phyloP scores from a whole-genome alignment of 1,139 yeast species.

The Hanseniaspora uvarum region DNA sequence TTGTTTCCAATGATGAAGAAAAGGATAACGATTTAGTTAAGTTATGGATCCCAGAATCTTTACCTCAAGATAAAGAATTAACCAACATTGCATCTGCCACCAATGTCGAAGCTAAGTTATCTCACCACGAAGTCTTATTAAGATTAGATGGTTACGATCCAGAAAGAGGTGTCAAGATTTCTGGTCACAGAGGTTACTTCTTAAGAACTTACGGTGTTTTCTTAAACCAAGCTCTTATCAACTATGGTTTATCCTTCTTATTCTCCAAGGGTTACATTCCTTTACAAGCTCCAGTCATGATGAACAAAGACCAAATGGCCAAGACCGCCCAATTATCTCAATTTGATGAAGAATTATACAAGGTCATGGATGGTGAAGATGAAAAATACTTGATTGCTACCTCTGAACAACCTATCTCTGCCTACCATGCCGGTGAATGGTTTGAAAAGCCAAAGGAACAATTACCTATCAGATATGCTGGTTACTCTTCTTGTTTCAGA shows the following conservation, averaged over 20 bases:
- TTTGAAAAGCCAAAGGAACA: conserved; percentile 96
- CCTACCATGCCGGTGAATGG: conserved; percentile 97
- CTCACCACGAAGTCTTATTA: conserved; percentile 90
- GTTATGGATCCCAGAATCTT: conserved; percentile 70
- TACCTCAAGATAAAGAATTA: conserved; percentile 36
- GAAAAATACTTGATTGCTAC: conserved; percentile 97
- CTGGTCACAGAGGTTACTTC: conserved; percentile 98
- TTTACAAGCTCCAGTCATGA: conserved; percentile 97
- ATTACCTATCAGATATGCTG: conserved; percentile 91
- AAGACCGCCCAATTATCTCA: conserved; percentile 97
- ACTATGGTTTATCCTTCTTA: conserved; percentile 83
- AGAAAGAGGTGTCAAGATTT: conserved; percentile 94
- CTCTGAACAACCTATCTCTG: conserved; percentile 97
- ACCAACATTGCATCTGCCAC: conserved; percentile 62
- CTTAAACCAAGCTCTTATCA: conserved; percentile 93
- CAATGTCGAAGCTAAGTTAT: conserved; percentile 64
- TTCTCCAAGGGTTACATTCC: conserved; percentile 74
- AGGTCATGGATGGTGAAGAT: conserved; percentile 92
- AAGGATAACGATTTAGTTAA: conserved; percentile 73
- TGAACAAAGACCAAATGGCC: conserved; percentile 99
- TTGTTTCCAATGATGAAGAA: conserved; percentile 77
- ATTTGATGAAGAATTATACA: conserved; percentile 94
- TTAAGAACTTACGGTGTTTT: conserved; percentile 91
- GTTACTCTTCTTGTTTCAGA: conserved; percentile 96
- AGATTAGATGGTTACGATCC: conserved; percentile 97